Percentiles rank a stretch among this genome's conserved stretches.
These are phyloP conservation scores for Rhizophagus clarus DNA, from an alignment of 192 early-diverging fungal genomes.

Conservation along the genomic window DNA sequence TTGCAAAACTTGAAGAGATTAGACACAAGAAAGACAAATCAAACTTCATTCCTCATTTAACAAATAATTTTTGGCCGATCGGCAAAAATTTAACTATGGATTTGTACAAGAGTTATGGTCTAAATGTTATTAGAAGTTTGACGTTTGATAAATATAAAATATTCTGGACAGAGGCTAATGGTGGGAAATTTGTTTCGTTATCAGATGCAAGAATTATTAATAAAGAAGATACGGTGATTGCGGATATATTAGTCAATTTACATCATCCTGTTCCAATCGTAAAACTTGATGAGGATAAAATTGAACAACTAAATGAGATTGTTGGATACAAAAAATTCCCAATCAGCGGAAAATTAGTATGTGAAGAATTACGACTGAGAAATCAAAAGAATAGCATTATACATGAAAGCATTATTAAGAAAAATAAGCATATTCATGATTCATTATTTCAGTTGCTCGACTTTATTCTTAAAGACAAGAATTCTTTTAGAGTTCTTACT, in stretches of 20 bases:
- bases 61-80: conserved; percentile 2
- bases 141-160: not conserved
- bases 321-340: not conserved
- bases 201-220: not conserved
- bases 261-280: not conserved
- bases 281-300: not conserved
- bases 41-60: not conserved
- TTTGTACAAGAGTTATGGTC: not conserved
- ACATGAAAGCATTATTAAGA: no score
- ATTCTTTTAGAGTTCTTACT: not conserved
- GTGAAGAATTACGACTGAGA: not conserved
- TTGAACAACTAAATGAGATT: not conserved
- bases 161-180: not conserved
- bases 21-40: no score
- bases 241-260: not conserved
- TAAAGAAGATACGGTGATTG: not conserved
- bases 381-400: no score
- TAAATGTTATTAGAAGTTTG: not conserved
- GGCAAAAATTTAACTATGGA: not conserved
- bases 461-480: not conserved
- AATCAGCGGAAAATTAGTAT: not conserved
- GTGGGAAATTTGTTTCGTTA: not conserved
- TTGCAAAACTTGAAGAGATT: not conserved
- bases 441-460: not conserved
- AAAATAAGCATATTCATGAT: not conserved